These are phyloP conservation scores for Fusarium temperatum DNA, from an alignment of 2,329 filamentous ascomycete species.

Conservation along the genomic window DNA sequence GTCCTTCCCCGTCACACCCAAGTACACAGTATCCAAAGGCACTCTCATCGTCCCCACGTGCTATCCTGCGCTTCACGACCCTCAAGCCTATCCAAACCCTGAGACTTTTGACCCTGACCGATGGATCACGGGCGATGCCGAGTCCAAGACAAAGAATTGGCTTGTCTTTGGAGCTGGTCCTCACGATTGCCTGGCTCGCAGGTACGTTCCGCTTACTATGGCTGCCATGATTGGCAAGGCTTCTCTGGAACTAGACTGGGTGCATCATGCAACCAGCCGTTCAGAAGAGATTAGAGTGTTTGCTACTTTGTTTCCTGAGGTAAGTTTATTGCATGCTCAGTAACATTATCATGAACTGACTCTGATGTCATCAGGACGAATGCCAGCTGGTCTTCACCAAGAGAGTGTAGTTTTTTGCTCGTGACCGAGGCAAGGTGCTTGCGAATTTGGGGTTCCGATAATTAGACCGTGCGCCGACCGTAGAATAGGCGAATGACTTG, in stretches of 20 bases:
- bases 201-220: constrained; percentile 61
- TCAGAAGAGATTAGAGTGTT: constrained; percentile 63
- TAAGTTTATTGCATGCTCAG: constrained; percentile 39
- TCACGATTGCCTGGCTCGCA: constrained; percentile 59
- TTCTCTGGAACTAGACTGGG: constrained; percentile 59
- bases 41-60: constrained; percentile 61
- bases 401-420: background rate
- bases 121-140: constrained; percentile 62
- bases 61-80: constrained; percentile 61
- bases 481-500: no score
- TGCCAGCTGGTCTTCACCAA: constrained; percentile 17
- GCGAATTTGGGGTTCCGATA: no score
- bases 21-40: constrained; percentile 60
- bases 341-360: background rate
- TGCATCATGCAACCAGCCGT: constrained; percentile 56
- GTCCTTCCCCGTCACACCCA: constrained; percentile 56
- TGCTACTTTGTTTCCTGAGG: constrained; percentile 59
- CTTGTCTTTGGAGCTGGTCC: constrained; percentile 61
- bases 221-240: constrained; percentile 63
- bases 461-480: background rate
- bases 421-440: background rate
- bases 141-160: constrained; percentile 62
- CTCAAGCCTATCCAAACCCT: constrained; percentile 56
- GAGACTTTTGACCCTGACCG: constrained; percentile 60
- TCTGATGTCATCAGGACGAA: background rate